phyloP scores from a whole-genome alignment of 805 yeast species.

The Debaryomyces tyrocola region DNA sequence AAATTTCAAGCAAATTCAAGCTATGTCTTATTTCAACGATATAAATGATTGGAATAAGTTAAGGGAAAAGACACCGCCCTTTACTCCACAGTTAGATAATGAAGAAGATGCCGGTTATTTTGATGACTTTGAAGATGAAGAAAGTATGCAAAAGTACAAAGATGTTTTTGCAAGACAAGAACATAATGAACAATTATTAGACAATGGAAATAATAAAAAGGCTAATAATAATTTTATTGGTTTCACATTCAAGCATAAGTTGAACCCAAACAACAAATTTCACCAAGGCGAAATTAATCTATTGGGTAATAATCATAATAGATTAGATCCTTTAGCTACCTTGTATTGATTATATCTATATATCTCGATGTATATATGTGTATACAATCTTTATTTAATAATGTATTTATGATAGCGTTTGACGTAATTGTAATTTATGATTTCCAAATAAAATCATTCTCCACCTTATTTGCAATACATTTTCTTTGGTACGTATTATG shows the following conservation, averaged over 20 bases:
- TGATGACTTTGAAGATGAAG: slow-evolving; percentile 95
- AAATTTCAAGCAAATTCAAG: slow-evolving; percentile 76
- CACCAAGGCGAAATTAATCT: slow-evolving; percentile 37
- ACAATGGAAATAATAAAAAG: slow-evolving; percentile 53
- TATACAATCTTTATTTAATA: no score
- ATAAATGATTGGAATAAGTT: slow-evolving; percentile 68
- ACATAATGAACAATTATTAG: slow-evolving; percentile 78
- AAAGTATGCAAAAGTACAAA: slow-evolving; percentile 95
- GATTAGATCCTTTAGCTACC: slow-evolving; percentile 45
- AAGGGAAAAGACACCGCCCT: slow-evolving; percentile 81
- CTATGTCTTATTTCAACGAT: slow-evolving; percentile 80
- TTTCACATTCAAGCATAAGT: slow-evolving; percentile 89
- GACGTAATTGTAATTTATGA: background rate
- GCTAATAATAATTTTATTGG: slow-evolving; percentile 70
- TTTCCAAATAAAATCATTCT: slow-evolving; percentile 62
- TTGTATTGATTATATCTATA: slow-evolving; percentile 25
- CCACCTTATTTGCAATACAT: slow-evolving; percentile 47
- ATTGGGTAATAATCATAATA: slow-evolving; percentile 22
- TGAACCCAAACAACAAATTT: slow-evolving; percentile 53
- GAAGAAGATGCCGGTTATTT: slow-evolving; percentile 99
- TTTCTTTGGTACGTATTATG: slow-evolving; percentile 48
- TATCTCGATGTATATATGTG: background rate
- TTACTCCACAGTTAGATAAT: slow-evolving; percentile 93
- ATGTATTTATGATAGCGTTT: background rate
- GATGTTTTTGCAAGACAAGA: slow-evolving; percentile 93